phyloP scores from a whole-genome alignment of 2,329 filamentous ascomycete genomes.

The Beauveria australis region DNA sequence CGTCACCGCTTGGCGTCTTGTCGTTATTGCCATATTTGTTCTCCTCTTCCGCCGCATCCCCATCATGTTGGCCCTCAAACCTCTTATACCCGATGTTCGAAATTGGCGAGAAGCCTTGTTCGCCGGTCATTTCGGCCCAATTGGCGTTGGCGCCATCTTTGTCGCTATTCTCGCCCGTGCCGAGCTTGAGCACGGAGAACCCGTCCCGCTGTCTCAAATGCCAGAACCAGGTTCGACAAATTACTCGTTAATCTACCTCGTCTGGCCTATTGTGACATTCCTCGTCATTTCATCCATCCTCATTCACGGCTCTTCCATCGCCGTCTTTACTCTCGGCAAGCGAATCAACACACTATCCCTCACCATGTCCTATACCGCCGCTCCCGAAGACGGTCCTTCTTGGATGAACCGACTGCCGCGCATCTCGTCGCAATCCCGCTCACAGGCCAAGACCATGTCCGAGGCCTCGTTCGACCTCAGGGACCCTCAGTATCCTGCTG shows the following conservation, averaged over 20 bases:
- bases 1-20: constrained; percentile 76
- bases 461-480: constrained; percentile 62
- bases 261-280: constrained; percentile 95
- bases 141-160: constrained; percentile 94
- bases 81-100: constrained; percentile 91
- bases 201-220: constrained; percentile 62
- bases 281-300: constrained; percentile 90
- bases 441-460: constrained; percentile 77
- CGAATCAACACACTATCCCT: constrained; percentile 94
- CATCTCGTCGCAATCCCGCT: constrained; percentile 60
- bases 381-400: constrained; percentile 75
- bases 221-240: constrained; percentile 47
- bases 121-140: constrained; percentile 94
- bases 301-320: constrained; percentile 95
- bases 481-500: constrained; percentile 54
- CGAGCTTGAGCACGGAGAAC: constrained; percentile 71
- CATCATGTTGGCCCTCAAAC: constrained; percentile 85
- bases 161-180: constrained; percentile 86
- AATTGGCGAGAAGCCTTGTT: constrained; percentile 97
- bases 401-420: constrained; percentile 93
- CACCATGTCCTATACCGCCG: constrained; percentile 92
- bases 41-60: constrained; percentile 94
- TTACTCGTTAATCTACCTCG: constrained; percentile 68
- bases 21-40: constrained; percentile 90
- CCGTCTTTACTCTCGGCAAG: constrained; percentile 94